Evolutionary conservation across 1,139 yeast genomes (phyloP).

Genomic region (Suhomyces panamericanus): DNA sequence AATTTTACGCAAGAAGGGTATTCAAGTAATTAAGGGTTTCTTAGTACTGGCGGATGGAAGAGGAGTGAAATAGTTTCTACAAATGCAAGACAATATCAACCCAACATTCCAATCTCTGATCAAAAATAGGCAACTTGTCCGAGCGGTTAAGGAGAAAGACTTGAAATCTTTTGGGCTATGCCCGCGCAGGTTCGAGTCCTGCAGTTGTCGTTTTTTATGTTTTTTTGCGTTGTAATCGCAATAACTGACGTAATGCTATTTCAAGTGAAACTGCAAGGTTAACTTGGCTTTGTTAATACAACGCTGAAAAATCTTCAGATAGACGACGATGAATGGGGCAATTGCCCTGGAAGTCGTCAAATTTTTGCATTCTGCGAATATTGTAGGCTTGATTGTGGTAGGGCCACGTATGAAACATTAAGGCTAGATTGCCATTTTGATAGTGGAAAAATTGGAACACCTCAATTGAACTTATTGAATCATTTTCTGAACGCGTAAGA

Average conservation of each 20-base stretch:
- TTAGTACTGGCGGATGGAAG: no score
- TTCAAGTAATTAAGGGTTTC: no score
- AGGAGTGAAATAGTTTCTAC: background rate
- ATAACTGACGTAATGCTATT: no score
- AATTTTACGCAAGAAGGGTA: no score
- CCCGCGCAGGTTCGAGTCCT: slow-evolving; percentile 64
- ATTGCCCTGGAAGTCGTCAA: background rate
- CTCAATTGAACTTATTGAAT: background rate
- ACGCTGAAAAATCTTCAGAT: background rate
- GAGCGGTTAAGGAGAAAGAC: slow-evolving; percentile 61
- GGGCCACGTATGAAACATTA: slow-evolving; percentile 1
- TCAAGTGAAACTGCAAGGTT: no score
- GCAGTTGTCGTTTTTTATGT: slow-evolving; percentile 50
- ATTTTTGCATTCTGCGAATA: background rate
- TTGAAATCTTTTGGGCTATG: slow-evolving; percentile 59
- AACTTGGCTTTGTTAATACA: no score
- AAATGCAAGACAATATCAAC: background rate
- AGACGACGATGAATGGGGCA: background rate
- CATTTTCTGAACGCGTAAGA: background rate
- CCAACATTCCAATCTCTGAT: background rate
- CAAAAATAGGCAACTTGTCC: slow-evolving; percentile 49
- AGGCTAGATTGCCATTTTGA: no score
- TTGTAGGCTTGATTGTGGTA: background rate
- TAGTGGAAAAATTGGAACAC: background rate
- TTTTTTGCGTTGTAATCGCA: no score